phyloP scores from a whole-genome alignment of 306 rosid species.

The Rosa multiflora region DNA sequence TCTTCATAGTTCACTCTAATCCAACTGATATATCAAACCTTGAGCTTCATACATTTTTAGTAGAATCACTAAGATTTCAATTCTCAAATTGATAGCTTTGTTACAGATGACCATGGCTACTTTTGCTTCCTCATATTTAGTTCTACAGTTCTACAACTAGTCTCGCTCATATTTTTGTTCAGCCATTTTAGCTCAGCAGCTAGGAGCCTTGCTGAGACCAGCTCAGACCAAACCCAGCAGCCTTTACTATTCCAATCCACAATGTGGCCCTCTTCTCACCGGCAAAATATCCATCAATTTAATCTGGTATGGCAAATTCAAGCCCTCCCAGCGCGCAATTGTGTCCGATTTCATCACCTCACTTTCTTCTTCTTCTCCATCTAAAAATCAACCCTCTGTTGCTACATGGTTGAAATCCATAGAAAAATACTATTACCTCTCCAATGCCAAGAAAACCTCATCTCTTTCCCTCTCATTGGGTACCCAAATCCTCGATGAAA shows the following conservation, averaged over 20 bases:
- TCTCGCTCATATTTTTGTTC: slow-evolving; percentile 25
- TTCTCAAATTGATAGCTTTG: background rate
- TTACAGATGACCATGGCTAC: slow-evolving; percentile 16
- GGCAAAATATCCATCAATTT: slow-evolving; percentile 59
- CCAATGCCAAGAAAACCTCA: slow-evolving; percentile 20
- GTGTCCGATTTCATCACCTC: slow-evolving; percentile 66
- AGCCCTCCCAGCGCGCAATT: slow-evolving; percentile 55
- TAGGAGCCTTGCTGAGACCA: slow-evolving; percentile 33
- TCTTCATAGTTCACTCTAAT: background rate
- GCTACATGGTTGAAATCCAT: slow-evolving; percentile 53
- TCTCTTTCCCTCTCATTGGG: slow-evolving; percentile 29
- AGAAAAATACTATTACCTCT: slow-evolving; percentile 38
- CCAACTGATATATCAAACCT: background rate
- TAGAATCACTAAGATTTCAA: background rate
- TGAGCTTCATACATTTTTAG: background rate
- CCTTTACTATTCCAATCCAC: slow-evolving; percentile 55
- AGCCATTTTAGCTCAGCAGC: slow-evolving; percentile 43
- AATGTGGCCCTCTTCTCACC: slow-evolving; percentile 61
- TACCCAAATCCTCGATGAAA: slow-evolving; percentile 36
- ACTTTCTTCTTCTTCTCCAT: slow-evolving; percentile 30
- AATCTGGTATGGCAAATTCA: slow-evolving; percentile 76
- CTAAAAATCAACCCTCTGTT: slow-evolving; percentile 41
- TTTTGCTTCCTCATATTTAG: background rate
- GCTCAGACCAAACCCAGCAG: slow-evolving; percentile 31
- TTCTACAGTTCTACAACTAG: slow-evolving; percentile 8